Conservation (phyloP, 2,329 filamentous ascomycete species). For the Pseudogymnoascus sp. region DNA sequence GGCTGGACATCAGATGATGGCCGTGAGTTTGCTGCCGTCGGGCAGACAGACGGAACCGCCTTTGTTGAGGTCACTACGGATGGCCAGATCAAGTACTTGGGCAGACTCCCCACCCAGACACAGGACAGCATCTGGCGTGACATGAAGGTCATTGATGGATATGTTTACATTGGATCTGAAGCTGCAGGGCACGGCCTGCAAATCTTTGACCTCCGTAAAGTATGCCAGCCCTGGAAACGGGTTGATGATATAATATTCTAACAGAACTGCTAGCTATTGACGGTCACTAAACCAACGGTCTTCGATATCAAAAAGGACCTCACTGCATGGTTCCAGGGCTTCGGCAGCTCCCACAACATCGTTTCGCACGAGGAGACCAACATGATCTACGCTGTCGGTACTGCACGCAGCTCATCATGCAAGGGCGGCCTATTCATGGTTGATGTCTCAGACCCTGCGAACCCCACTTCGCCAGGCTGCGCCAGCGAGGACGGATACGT, state of each 20-base stretch:
- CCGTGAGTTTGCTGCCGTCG: conserved; percentile 41
- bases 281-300: conserved; percentile 23
- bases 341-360: conserved; percentile 34
- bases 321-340: conserved; percentile 28
- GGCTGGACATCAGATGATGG: conserved; percentile 41
- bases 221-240: conserved; percentile 23
- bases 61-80: conserved; percentile 39
- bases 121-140: conserved; percentile 27
- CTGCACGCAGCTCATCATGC: conserved; percentile 28
- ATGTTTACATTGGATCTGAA: conserved; percentile 34
- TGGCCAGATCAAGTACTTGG: conserved; percentile 39
- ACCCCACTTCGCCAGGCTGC: conserved; percentile 39
- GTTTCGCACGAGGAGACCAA: conserved; percentile 33
- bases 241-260: background rate
- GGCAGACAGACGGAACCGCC: conserved; percentile 41
- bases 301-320: conserved; percentile 32
- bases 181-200: conserved; percentile 40
- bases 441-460: conserved; percentile 38
- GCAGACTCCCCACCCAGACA: conserved; percentile 15
- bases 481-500: conserved; percentile 35
- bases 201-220: conserved; percentile 46
- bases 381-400: conserved; percentile 30
- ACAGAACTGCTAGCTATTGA: background rate
- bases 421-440: conserved; percentile 41
- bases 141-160: conserved; percentile 30